Percentiles rank a stretch among this genome's conserved stretches.
These are phyloP conservation scores for Narthecium ossifragum DNA, from an alignment of 106 monocot genomes.

Conservation along the genomic window DNA sequence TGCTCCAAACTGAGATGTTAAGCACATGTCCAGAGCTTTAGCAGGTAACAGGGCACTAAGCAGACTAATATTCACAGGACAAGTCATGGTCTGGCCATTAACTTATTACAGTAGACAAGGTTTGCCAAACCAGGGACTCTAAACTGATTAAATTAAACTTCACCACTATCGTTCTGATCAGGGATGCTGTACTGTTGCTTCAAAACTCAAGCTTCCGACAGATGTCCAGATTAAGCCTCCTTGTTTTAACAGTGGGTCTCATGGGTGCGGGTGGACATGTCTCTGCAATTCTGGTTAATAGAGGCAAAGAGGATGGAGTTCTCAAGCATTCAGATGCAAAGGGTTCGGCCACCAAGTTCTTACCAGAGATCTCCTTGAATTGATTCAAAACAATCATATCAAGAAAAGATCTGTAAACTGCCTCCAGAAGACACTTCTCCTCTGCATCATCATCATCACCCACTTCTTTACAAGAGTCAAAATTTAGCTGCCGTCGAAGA, in stretches of 20 bases:
- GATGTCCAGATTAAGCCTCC: conserved; percentile 19
- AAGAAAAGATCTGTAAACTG: conserved; percentile 28
- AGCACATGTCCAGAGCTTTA: no score
- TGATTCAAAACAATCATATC: conserved; percentile 34
- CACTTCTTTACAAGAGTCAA: conserved; percentile 23
- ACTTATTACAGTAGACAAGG: no score
- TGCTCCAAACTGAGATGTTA: no score
- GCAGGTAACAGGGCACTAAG: no score
- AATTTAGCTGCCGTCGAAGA: conserved; percentile 30
- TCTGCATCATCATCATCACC: conserved; percentile 22
- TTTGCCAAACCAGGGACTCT: no score
- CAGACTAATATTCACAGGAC: no score
- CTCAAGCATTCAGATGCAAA: conserved; percentile 16
- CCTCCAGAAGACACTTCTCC: conserved; percentile 26
- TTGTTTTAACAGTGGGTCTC: conserved; percentile 12
- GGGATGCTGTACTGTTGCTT: no score
- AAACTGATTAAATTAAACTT: no score
- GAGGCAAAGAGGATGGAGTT: conserved; percentile 45
- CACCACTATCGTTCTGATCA: no score
- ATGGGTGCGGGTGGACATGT: conserved; percentile 51
- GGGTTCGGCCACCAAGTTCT: conserved; percentile 1
- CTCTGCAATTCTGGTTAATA: conserved; percentile 33
- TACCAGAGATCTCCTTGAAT: conserved; percentile 10
- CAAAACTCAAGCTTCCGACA: conserved; percentile 43
- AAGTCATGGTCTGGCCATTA: no score